Base-by-base conservation (phyloP, 2,329 filamentous ascomycete genomes). In the Trichoderma gracile region DNA sequence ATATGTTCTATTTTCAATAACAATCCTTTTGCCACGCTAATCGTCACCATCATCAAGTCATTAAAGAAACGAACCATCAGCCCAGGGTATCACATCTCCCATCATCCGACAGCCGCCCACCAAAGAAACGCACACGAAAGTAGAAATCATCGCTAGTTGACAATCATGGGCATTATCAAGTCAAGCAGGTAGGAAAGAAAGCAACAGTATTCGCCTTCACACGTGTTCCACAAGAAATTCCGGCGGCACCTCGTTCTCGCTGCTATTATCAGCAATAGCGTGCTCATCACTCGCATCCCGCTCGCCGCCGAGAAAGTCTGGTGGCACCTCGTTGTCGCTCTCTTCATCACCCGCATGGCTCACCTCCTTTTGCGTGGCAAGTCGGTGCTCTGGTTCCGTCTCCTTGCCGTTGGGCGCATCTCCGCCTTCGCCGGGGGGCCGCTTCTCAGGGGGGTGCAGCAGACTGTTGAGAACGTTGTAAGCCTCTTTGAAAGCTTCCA, bases 401-500 rank as follows among this genome's bases (percentile, higher is more conserved):
- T 65, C 57, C 3, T 52, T 19, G n/a, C 10, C 7, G 9, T 52
- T 12, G 9, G 42, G 27, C 4, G 49, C n/a, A 1, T 64, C 63
- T 10, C 62, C 63, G 17, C 69, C 67, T 19, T 53, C 21, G 25
- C 49, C 53, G 14, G 38, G 12, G 45, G 46, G 25, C 19, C 30
- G 46, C 7, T 27, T 53, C 17, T 63, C 67, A 1, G 63, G 53
- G 14, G 33, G 43, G 8, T 59, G 49, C 1, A 68, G 38, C n/a
- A 71, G n/a, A 10, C 65, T 65, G 46, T 70, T 66, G n/a, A 91
- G 76, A 47, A 91, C 79, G 3, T 79, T 74, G 68, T 83, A 81
- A 1, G 87, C 87, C 70, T 88, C 84, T 38, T 78, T 78, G 66
- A 91, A 87, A 2, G 88, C 88, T 65, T 89, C 87, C 1, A 90